phyloP scores from a whole-genome alignment of 2,329 filamentous ascomycete genomes.

The Cladobotryum protrusum region DNA sequence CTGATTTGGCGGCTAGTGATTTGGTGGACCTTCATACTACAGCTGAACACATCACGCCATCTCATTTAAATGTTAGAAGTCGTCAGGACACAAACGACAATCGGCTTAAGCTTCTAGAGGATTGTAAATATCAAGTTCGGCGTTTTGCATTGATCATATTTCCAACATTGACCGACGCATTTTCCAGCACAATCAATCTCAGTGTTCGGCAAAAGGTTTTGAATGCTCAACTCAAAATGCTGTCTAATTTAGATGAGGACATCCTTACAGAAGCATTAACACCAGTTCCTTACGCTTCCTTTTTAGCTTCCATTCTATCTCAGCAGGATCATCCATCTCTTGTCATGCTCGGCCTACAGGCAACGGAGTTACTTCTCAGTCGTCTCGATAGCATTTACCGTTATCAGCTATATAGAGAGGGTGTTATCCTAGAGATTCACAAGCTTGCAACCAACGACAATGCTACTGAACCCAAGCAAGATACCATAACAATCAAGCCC shows the following conservation, averaged over 20 bases:
- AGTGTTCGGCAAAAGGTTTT: conserved; percentile 92
- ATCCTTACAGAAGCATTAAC: conserved; percentile 82
- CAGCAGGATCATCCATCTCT: conserved; percentile 88
- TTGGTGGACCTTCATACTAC: conserved; percentile 36
- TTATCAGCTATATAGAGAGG: conserved; percentile 95
- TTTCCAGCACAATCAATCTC: conserved; percentile 94
- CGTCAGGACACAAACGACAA: conserved; percentile 62
- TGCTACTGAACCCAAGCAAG: conserved; percentile 5
- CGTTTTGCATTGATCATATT: conserved; percentile 90
- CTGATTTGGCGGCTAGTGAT: conserved; percentile 37
- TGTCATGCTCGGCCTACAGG: conserved; percentile 81
- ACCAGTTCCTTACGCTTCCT: conserved; percentile 90
- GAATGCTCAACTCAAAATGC: conserved; percentile 94
- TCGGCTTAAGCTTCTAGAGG: conserved; percentile 70
- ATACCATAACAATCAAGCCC: conserved; percentile 1
- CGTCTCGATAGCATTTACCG: conserved; percentile 83
- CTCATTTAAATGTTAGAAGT: conserved; percentile 25
- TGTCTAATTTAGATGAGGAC: conserved; percentile 82
- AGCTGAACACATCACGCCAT: conserved; percentile 35
- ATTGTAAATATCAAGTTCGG: conserved; percentile 80
- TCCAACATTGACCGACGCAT: conserved; percentile 91
- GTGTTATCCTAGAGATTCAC: conserved; percentile 84
- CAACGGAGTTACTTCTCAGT: conserved; percentile 78
- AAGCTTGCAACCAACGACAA: conserved; percentile 60
- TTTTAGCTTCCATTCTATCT: conserved; percentile 87